Base-by-base conservation (phyloP, 2,329 filamentous ascomycete genomes). In the Magnaporthiopsis incrustans region DNA sequence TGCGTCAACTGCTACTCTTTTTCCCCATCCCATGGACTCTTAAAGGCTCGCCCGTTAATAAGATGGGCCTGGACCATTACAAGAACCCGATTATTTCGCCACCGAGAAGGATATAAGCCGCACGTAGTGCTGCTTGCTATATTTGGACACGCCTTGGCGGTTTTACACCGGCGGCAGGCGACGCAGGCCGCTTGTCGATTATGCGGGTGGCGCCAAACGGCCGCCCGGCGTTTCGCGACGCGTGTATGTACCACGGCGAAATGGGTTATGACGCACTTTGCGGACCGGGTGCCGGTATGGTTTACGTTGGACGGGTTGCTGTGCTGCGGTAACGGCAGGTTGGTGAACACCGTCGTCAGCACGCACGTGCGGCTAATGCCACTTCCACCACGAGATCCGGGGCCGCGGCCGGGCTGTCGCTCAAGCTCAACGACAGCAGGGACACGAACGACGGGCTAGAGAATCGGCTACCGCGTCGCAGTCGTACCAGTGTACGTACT, bases 361-460 rank as follows among this genome's bases (percentile, higher is more conserved):
- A 22, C 81, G 0, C 81, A 85, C 64, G 81, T 81, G 0, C 73
- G 77, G 27, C 75, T 82, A 0, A 5, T 81, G 78, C 57, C 78
- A 79, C 69, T 85, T 80, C 72, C 85, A 86, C 71, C 78, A 81
- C 59, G 79, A 84, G 27, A 74, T 86, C 38, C 76, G 79, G 3
- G 82, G 81, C 30, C 76, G 73, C 0, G 83, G 82, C 0, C 78
- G 78, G 64, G 76, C 4, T 85, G 10, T 77, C 78, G 0, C 70
- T 84, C 65, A 84, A 82, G 68, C 76, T 81, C 65, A 79, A 77
- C 67, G 75, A n/a, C n/a, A n/a, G n/a, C n/a, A n/a, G n/a, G n/a
- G n/a, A n/a, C n/a, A n/a, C n/a, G n/a, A n/a, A n/a, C n/a, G n/a
- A n/a, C n/a, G n/a, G n/a, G n/a, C n/a, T n/a, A n/a, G n/a, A n/a